Percentiles rank a stretch among this genome's conserved stretches.
phyloP scores from a whole-genome alignment of 1,139 yeast species.

The Pichiaceae sp. region DNA sequence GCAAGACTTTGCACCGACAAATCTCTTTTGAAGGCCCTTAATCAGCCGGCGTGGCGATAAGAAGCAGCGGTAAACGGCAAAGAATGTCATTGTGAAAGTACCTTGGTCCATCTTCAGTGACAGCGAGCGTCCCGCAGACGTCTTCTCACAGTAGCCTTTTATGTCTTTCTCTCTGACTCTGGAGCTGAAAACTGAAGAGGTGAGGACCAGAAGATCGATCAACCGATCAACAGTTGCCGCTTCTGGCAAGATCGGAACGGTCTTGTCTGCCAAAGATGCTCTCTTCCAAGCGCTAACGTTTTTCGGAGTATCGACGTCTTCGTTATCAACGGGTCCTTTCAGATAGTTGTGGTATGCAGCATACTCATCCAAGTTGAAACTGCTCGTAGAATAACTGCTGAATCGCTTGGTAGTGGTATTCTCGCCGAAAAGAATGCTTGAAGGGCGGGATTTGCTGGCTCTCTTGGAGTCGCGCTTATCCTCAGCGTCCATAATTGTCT shows the following conservation, averaged over 20 bases:
- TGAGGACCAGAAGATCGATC: constrained; percentile 54
- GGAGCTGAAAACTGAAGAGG: constrained; percentile 49
- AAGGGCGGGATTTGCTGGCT: constrained; percentile 19
- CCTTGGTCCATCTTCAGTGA: constrained; percentile 48
- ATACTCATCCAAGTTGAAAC: constrained; percentile 23
- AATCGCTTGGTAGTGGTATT: constrained; percentile 21
- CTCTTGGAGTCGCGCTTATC: constrained; percentile 1
- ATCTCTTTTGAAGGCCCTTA: constrained; percentile 42
- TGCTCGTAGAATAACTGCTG: constrained; percentile 24
- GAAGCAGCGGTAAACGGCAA: constrained; percentile 58
- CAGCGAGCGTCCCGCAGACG: constrained; percentile 8
- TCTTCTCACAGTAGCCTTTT: constrained; percentile 22
- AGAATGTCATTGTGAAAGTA: constrained; percentile 52
- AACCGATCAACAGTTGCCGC: constrained; percentile 55
- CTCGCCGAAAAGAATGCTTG: constrained; percentile 24
- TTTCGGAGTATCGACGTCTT: neutral
- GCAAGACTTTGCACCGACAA: constrained; percentile 51
- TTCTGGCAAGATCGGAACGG: constrained; percentile 24
- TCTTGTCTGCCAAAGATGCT: neutral
- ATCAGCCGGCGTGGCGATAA: constrained; percentile 45
- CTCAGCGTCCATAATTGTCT: constrained; percentile 29
- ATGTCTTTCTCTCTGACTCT: constrained; percentile 35
- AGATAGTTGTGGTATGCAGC: constrained; percentile 16
- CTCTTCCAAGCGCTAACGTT: neutral
- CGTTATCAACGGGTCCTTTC: constrained; percentile 8